Evolutionary conservation across 495 filamentous ascomycete species (phyloP).

Genomic region (Aspergillus biplanus): DNA sequence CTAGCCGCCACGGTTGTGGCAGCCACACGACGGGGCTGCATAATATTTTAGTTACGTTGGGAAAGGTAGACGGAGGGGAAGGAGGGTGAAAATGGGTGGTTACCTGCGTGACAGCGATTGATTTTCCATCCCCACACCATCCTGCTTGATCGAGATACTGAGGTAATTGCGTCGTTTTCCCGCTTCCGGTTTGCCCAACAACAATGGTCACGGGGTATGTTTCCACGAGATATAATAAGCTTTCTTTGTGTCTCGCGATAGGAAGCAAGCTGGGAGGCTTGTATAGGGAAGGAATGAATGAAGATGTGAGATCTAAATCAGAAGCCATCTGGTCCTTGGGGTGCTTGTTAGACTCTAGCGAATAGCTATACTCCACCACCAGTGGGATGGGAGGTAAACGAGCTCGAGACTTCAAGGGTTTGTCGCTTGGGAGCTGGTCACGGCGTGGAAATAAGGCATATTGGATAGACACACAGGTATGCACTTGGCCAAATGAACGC

Average conservation of each 20-base stretch:
- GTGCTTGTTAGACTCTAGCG: background rate
- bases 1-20: conserved; percentile 88
- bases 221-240: conserved; percentile 76
- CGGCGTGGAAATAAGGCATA: conserved; percentile 14
- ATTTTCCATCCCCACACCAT: conserved; percentile 82
- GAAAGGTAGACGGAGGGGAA: background rate
- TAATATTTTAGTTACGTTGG: conserved; percentile 14
- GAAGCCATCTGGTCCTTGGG: conserved; percentile 37
- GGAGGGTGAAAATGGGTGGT: conserved; percentile 25
- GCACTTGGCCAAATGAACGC: background rate
- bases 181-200: conserved; percentile 87
- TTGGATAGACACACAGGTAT: conserved; percentile 9
- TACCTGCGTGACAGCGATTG: conserved; percentile 92
- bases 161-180: conserved; percentile 88
- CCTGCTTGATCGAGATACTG: conserved; percentile 87
- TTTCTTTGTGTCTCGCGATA: conserved; percentile 74
- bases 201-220: conserved; percentile 81
- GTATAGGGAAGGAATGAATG: conserved; percentile 76
- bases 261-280: conserved; percentile 77
- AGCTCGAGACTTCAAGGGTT: background rate
- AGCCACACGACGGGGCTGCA: conserved; percentile 85
- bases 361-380: background rate
- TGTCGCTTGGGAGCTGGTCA: conserved; percentile 7
- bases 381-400: background rate
- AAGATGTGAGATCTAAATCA: conserved; percentile 59